Conservation (phyloP, 2,329 filamentous ascomycete genomes). For the Aspergillaceae sp. region DNA sequence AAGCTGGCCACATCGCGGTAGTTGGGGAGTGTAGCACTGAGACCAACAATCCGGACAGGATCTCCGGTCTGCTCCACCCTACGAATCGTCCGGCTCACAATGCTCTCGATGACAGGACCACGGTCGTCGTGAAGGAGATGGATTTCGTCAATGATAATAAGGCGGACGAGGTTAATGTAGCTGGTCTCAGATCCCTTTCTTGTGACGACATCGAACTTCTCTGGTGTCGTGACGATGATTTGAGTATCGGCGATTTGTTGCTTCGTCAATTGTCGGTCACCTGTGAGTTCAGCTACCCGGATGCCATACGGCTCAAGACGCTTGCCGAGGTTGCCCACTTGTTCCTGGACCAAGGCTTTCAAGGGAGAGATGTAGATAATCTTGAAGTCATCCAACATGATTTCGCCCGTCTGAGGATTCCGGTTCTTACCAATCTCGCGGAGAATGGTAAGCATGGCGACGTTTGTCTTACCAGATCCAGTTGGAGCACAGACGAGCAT, state of each 20-base stretch:
- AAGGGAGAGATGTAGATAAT: constrained; percentile 96
- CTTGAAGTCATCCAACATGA: constrained; percentile 94
- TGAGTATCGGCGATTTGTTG: constrained; percentile 97
- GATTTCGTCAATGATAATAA: constrained; percentile 97
- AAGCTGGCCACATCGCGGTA: constrained; percentile 95
- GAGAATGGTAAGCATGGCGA: constrained; percentile 93
- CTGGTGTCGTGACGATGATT: constrained; percentile 94
- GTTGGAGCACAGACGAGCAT: constrained; percentile 97
- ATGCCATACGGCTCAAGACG: constrained; percentile 86
- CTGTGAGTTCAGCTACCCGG: constrained; percentile 87
- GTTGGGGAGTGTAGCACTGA: constrained; percentile 93
- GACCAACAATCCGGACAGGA: constrained; percentile 78
- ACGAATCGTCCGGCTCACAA: constrained; percentile 87
- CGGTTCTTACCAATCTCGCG: constrained; percentile 95
- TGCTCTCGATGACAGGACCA: constrained; percentile 92
- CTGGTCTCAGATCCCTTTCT: constrained; percentile 93
- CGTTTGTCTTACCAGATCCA: constrained; percentile 96
- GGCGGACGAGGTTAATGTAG: constrained; percentile 91
- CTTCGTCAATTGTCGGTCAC: constrained; percentile 95
- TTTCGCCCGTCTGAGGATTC: constrained; percentile 79
- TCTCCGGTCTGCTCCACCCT: constrained; percentile 91
- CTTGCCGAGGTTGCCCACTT: constrained; percentile 94
- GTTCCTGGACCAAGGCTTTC: constrained; percentile 93
- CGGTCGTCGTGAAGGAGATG: constrained; percentile 95
- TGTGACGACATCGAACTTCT: constrained; percentile 99